Conservation (phyloP, 805 yeast species). For the Nakazawaea wyomingensis region DNA sequence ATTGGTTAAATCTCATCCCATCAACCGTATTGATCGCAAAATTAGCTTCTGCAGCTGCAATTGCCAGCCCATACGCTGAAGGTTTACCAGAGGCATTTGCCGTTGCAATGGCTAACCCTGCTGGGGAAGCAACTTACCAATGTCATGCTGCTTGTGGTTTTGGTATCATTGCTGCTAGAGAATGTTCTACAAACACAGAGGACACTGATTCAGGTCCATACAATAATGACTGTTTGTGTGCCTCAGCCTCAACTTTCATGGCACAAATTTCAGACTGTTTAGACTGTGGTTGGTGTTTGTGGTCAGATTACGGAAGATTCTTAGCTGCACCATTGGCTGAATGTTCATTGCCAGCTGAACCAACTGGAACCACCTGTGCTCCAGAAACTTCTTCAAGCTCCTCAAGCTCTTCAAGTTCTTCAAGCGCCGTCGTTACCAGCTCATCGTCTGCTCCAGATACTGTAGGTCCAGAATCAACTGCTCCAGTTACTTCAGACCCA, state of each 20-base stretch:
- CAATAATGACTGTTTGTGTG: constrained; percentile 22
- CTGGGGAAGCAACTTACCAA: constrained; percentile 22
- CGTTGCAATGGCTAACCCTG: constrained; percentile 20
- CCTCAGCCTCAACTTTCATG: constrained; percentile 17
- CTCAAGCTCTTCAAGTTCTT: constrained; percentile 13
- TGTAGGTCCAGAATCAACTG: background rate
- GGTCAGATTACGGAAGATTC: constrained; percentile 27
- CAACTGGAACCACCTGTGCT: constrained; percentile 27
- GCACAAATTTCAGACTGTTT: constrained; percentile 24
- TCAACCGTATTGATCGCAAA: background rate
- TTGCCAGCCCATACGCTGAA: constrained; percentile 2
- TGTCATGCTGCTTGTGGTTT: constrained; percentile 31
- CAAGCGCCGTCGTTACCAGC: background rate
- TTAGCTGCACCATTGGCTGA: constrained; percentile 23
- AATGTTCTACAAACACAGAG: constrained; percentile 22
- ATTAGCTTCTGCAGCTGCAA: background rate
- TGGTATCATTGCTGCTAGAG: constrained; percentile 26
- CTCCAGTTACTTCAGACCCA: background rate
- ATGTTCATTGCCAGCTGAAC: constrained; percentile 25
- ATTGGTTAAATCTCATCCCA: background rate
- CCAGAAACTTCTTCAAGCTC: constrained; percentile 10
- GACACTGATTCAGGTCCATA: constrained; percentile 18
- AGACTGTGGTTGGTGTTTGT: constrained; percentile 35
- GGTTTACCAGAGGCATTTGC: constrained; percentile 19
- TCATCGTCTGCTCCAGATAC: background rate